Base-by-base conservation (phyloP, 441 rosid species). In the Geranium incanum region DNA sequence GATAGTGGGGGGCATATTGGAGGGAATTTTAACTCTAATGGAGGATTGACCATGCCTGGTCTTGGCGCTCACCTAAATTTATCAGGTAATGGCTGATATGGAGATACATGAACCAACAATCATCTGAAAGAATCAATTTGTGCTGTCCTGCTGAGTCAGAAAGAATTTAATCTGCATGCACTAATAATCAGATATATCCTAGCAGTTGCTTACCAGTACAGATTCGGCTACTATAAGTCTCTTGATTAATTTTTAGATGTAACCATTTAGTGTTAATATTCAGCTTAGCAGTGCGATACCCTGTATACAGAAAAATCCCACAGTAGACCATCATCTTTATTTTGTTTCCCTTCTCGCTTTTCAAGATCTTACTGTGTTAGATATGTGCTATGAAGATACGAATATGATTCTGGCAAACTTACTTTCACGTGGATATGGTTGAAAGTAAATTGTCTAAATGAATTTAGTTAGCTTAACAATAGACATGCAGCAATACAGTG, bases 1-100 rank as follows among this genome's bases (percentile, higher is more conserved):
- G 93, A 84, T 70, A 93, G 93, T 74, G 96, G 95, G 62, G 95
- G 96, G 52, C 86, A 86, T 81, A 80, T 95, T 71, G 96, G 97
- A 6, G 84, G 96, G 82, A 87, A 76, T 81, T 78, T 95, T 78
- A 81, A 85, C 80, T 82, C 98, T n/a, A 92, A 88, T 15, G 88
- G 85, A 73, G 97, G 97, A 79, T 73, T 92, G 73, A 87, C 98
- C 8, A 79, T 89, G 64, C 91, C 99, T 59, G 91, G 86, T 71
- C 89, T 92, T 73, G 84, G 87, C 16, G 88, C 98, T 50, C 91
- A 95, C 75, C 78, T 95, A 70, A 95, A 86, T 83, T 71, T 92
- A 73, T 36, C 81, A 74, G 89, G 80, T 55, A 91, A 87, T 74
- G 85, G 79, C 70, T 96, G 96, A 77, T 86, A 60, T 60, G 36